These are phyloP conservation scores for Cladosporium sp. DNA, from an alignment of 2,329 filamentous ascomycete genomes.

Conservation along the genomic window DNA sequence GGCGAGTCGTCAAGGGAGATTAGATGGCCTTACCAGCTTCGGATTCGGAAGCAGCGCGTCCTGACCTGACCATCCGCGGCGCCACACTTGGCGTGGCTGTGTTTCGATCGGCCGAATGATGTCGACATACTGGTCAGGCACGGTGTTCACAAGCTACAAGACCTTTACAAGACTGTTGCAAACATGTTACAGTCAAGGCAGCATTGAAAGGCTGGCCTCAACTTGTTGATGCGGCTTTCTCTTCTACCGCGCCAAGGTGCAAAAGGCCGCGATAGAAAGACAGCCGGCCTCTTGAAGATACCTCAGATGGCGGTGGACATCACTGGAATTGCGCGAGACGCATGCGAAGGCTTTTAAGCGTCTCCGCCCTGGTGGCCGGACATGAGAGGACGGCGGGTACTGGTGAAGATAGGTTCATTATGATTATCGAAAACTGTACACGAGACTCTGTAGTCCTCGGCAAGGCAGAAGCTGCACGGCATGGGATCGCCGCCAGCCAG, in stretches of 20 bases:
- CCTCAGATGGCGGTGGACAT: slow-evolving; percentile 9
- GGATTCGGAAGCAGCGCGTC: not conserved
- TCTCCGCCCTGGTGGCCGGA: not conserved
- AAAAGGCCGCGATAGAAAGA: slow-evolving; percentile 20
- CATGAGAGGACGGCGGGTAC: not conserved
- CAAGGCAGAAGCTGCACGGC: not conserved
- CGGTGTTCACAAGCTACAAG: not conserved
- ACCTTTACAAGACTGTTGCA: not conserved
- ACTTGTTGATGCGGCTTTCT: slow-evolving; percentile 29
- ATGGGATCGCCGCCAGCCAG: slow-evolving; percentile 3
- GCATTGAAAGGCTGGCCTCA: slow-evolving; percentile 22
- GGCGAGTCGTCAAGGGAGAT: slow-evolving; percentile 9
- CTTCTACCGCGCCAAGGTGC: slow-evolving; percentile 28
- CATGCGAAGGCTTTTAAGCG: not conserved
- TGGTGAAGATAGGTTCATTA: slow-evolving; percentile 1
- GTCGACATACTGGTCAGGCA: no score
- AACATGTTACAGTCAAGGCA: slow-evolving; percentile 30
- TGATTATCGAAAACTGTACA: not conserved
- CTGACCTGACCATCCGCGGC: not conserved
- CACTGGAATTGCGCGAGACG: not conserved
- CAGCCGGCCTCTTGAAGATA: slow-evolving; percentile 18
- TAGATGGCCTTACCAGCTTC: not conserved
- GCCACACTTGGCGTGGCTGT: not conserved
- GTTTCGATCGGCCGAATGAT: not conserved
- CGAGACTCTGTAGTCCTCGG: not conserved